Conservation (phyloP, 208 protist genomes). For the Acanthamoeba quina region DNA sequence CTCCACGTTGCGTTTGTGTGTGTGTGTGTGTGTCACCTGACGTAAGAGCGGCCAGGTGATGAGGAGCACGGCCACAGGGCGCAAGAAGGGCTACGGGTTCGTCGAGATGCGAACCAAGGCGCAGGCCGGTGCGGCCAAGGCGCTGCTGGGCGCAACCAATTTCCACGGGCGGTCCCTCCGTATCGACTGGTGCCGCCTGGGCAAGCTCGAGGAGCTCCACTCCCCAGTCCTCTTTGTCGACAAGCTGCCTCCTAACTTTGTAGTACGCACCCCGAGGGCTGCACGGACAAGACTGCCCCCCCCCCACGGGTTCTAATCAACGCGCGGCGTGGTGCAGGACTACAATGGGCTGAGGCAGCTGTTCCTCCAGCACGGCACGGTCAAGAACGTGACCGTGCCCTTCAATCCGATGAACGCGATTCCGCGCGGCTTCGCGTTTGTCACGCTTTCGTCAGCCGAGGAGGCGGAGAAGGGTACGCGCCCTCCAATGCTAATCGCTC, state of each 20-base stretch:
- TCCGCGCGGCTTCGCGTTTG: slow-evolving; percentile 16
- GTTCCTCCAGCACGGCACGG: neutral
- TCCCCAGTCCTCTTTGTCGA: slow-evolving; percentile 52
- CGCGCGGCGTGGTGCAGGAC: neutral
- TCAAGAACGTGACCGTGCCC: neutral
- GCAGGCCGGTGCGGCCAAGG: slow-evolving; percentile 31
- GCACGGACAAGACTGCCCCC: no score
- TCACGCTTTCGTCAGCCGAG: neutral
- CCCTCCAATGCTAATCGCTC: neutral
- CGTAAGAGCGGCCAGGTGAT: neutral
- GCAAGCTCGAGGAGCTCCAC: slow-evolving; percentile 52
- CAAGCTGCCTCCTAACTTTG: neutral
- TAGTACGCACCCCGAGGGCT: neutral
- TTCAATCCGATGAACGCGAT: neutral
- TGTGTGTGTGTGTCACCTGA: neutral
- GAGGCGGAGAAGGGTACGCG: slow-evolving; percentile 21
- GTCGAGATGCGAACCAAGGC: slow-evolving; percentile 33
- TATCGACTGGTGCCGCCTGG: slow-evolving; percentile 20
- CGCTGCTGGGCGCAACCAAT: neutral
- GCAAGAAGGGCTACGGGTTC: slow-evolving; percentile 45
- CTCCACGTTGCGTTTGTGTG: neutral
- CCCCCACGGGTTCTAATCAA: no score
- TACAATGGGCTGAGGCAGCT: neutral
- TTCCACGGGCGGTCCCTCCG: slow-evolving; percentile 47
- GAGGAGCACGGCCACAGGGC: neutral